Evolutionary conservation across 129 eudicot genomes (phyloP).

Genomic region (Tagetes patula): DNA sequence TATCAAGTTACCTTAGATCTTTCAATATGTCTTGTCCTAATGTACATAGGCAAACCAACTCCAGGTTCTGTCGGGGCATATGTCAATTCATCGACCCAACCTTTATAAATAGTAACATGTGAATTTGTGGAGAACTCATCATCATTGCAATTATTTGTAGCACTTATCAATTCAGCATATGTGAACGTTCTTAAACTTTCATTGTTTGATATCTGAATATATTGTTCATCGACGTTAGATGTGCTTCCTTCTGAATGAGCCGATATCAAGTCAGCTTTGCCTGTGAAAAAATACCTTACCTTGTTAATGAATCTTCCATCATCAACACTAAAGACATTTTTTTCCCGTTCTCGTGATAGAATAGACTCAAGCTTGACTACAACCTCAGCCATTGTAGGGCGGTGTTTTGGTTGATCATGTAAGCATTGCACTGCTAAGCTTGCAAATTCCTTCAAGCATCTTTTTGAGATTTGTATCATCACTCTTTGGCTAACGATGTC

Average conservation of each 20-base stretch:
- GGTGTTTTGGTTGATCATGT: conserved; percentile 28
- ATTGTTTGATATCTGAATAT: conserved; percentile 5
- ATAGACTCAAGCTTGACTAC: conserved; percentile 35
- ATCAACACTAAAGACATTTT: background rate
- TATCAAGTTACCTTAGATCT: conserved; percentile 6
- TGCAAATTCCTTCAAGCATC: conserved; percentile 28
- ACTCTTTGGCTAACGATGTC: conserved; percentile 25
- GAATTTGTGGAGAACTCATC: background rate
- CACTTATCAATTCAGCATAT: conserved; percentile 22
- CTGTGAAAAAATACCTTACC: conserved; percentile 12
- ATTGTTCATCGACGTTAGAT: background rate
- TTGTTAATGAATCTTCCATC: conserved; percentile 21
- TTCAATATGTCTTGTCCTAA: background rate
- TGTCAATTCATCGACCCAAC: conserved; percentile 36
- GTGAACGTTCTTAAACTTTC: conserved; percentile 3
- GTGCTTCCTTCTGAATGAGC: background rate
- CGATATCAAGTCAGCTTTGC: background rate
- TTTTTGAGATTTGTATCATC: conserved; percentile 21
- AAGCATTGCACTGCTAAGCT: conserved; percentile 28
- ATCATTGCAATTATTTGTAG: conserved; percentile 25
- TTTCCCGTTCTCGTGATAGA: conserved; percentile 21
- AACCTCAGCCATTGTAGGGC: conserved; percentile 40
- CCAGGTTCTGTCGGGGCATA: conserved; percentile 30
- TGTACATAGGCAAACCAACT: conserved; percentile 24
- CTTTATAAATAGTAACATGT: conserved; percentile 15